A percentile compares a stretch with the other conserved stretches of the same genome.
Evolutionary conservation across 2,329 filamentous ascomycete genomes (phyloP).

Genomic region (Aureobasidium zeae): DNA sequence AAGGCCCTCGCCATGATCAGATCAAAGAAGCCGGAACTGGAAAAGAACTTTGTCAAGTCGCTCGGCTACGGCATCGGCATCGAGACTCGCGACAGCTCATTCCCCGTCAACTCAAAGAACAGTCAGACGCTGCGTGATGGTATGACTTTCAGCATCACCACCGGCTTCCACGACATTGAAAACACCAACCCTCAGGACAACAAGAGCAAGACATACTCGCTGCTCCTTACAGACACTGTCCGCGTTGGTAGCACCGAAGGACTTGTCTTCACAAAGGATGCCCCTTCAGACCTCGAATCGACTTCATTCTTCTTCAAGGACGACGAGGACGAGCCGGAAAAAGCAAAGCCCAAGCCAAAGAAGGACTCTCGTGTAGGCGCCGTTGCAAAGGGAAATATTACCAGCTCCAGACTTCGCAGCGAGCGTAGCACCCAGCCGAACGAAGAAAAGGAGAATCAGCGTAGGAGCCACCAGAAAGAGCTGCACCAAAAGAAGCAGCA

Average conservation of each 20-base stretch:
- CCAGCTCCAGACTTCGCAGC: conserved; percentile 81
- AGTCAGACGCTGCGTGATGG: conserved; percentile 76
- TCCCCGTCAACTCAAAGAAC: conserved; percentile 83
- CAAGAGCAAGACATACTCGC: conserved; percentile 77
- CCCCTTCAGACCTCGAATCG: conserved; percentile 81
- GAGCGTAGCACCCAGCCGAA: conserved; percentile 82
- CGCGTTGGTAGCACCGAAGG: conserved; percentile 71
- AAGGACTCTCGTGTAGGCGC: conserved; percentile 74
- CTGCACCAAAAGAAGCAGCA: conserved; percentile 79
- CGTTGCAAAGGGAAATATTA: conserved; percentile 90
- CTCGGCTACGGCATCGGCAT: conserved; percentile 89
- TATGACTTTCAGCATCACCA: conserved; percentile 89
- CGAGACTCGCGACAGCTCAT: conserved; percentile 74
- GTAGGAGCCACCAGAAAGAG: conserved; percentile 88
- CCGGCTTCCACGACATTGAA: conserved; percentile 80
- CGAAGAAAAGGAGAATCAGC: conserved; percentile 78
- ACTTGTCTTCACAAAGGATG: conserved; percentile 87
- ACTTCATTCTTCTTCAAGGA: conserved; percentile 99
- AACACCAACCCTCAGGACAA: conserved; percentile 84
- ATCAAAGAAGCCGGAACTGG: conserved; percentile 86
- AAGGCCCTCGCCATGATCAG: conserved; percentile 75
- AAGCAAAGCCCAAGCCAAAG: conserved; percentile 81
- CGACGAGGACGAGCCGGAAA: conserved; percentile 67
- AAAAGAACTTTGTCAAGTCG: conserved; percentile 89
- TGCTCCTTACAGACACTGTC: conserved; percentile 87